Percentiles rank a stretch among this genome's conserved stretches.
Conservation (phyloP, 495 filamentous ascomycete species). For the Neurospora sp. region DNA sequence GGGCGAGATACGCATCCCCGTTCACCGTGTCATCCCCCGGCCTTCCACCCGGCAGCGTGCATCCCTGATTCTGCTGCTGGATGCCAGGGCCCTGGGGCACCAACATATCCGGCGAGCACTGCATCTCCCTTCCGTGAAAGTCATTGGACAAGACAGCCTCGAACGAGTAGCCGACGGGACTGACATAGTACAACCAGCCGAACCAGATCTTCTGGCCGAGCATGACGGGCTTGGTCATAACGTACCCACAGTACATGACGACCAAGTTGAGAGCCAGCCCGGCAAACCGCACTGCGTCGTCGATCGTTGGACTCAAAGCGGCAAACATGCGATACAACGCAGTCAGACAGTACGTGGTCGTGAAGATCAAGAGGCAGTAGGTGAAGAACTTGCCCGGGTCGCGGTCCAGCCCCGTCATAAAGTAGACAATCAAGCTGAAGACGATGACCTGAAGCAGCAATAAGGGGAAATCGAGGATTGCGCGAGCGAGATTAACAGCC, state of each 20-base stretch:
- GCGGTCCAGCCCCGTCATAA: conserved; percentile 57
- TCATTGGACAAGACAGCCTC: conserved; percentile 62
- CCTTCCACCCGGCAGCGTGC: conserved; percentile 45
- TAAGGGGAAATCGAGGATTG: conserved; percentile 65
- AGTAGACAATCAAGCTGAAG: conserved; percentile 71
- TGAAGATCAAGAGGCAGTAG: conserved; percentile 48
- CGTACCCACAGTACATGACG: conserved; percentile 70
- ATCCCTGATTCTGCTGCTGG: conserved; percentile 45
- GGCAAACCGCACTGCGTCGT: conserved; percentile 41
- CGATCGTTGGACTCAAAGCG: conserved; percentile 50
- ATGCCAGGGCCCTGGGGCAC: conserved; percentile 52
- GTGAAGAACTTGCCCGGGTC: conserved; percentile 82
- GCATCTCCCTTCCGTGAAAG: conserved; percentile 45
- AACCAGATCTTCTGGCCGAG: conserved; percentile 52
- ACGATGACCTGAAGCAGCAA: conserved; percentile 58
- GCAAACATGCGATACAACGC: conserved; percentile 71
- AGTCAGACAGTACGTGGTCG: conserved; percentile 46
- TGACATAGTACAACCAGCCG: conserved; percentile 65
- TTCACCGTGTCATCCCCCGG: conserved; percentile 41
- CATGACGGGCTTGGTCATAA: conserved; percentile 61
- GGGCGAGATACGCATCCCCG: conserved; percentile 51
- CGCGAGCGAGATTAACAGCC: conserved; percentile 68
- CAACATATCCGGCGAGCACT: conserved; percentile 39
- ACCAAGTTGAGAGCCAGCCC: conserved; percentile 58
- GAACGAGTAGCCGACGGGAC: conserved; percentile 68